Base-by-base conservation (phyloP, 352 stramenopile genomes). In the Phytophthora megakarya region DNA sequence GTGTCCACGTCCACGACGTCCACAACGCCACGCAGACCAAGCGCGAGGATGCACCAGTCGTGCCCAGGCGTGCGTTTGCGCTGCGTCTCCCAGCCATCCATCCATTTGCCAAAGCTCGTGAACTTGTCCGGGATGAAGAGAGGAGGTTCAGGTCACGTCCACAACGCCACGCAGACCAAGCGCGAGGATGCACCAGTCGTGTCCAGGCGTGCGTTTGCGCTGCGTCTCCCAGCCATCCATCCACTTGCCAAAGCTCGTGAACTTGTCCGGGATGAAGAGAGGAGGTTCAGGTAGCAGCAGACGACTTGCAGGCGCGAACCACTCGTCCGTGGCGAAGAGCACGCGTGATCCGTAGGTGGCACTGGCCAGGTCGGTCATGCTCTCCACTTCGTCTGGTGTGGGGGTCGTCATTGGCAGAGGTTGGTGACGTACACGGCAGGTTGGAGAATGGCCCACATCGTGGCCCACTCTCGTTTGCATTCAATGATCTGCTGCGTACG, bases 181-280 rank as follows among this genome's bases (percentile, higher is more conserved):
- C 51, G 93, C 86, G 12, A 99, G 46, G 23, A 98, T 73, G 51
- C 88, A 90, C 90, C 93, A 99, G 79, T 99, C 96, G 57, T 92
- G 89, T 8, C 89, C 89, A 3, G 85, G 65, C 13, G 82, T 71
- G 47, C 80, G 80, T 72, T 98, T 97, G 61, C 95, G 81, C 0
- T 93, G 92, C 22, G 93, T 97, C 73, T 98, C 96, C 95, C 95
- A 98, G 15, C 95, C 93, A 75, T 98, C 93, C 94, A 98, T 98
- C 72, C 96, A 97, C 71, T 98, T 98, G 59, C 93, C 92, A 53
- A 93, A 97, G 50, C 78, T 74, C 38, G 93, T 98, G 78, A 95
- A 99, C 32, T 93, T 82, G 66, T 98, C 85, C 0, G 85, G 67
- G 50, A 96, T 86, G 71, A 98, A 98, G n/a, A 93, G 70, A 0